Base-by-base conservation (phyloP, 805 yeast genomes). In the Barnettozyma populi region DNA sequence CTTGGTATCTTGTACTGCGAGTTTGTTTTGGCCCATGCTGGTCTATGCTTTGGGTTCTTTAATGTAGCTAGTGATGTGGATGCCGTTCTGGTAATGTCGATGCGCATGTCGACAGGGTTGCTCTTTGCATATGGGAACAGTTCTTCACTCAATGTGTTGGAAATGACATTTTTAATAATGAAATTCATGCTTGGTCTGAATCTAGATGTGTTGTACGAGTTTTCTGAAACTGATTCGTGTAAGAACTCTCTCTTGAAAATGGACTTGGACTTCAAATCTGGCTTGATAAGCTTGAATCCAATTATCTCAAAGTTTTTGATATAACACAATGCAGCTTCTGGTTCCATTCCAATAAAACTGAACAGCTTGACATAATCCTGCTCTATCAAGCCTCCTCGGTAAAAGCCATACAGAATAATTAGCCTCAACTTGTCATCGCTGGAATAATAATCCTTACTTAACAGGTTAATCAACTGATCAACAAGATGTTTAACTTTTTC, bases 311-410 rank as follows among this genome's bases (percentile, higher is more conserved):
- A 68, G 68, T 84, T 80, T 41, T 65, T 65, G 51, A 90, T 74
- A 16, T 85, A 69, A 21, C 73, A 72, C 53, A 85, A 62, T 43
- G 77, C 75, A 20, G 72, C 60, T 23, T 70, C 70, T 39, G 63
- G 59, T 18, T 74, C 73, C 25, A 73, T 47, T 0, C 69, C 72
- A 40, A 72, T 67, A 51, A 84, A 94, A 43, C 75, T 68, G 37
- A 83, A 74, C 35, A 94, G 67, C 61, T 90, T 89, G 43, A 70
- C 65, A 52, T 84, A 78, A 68, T 94, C 99, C 7, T 74, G 61
- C 57, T 80, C 84, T 5, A 86, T 73, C 14, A 94, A 67, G 0
- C 97, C 96, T 4, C 90, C 92, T 54, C 98, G 75, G 62, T 81
- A 84, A 25, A 90, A 63, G 0, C 88, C 84, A 64, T 94, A 94